A percentile compares a stretch with the other conserved stretches of the same genome.
Evolutionary conservation across 495 filamentous ascomycete genomes (phyloP).

Genomic region (Polyplosphaeria fusca): DNA sequence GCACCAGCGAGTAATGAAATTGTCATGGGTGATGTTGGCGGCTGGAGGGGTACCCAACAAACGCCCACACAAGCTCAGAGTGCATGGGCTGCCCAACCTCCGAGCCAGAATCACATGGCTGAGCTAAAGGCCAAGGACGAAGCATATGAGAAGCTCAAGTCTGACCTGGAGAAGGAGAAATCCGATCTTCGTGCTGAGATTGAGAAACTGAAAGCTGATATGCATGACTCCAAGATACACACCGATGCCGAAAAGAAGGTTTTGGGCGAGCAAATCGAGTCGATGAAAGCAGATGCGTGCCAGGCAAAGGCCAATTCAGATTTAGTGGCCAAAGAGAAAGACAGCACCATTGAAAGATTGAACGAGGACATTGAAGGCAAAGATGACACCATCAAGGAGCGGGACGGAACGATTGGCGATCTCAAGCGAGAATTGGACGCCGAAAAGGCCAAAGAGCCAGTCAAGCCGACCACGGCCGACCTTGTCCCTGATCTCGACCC

Average conservation of each 20-base stretch:
- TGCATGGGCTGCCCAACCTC: slow-evolving; percentile 9
- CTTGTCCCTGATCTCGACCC: slow-evolving; percentile 32
- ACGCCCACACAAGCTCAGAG: neutral
- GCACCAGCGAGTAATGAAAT: neutral
- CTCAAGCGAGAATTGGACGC: slow-evolving; percentile 12
- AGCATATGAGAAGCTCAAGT: slow-evolving; percentile 8
- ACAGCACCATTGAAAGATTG: slow-evolving; percentile 10
- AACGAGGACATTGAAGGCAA: slow-evolving; percentile 27
- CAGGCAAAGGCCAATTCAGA: slow-evolving; percentile 9
- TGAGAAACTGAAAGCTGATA: slow-evolving; percentile 1
- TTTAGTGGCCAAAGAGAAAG: slow-evolving; percentile 16
- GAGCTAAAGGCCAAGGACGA: slow-evolving; percentile 22
- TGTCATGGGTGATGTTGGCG: slow-evolving; percentile 24
- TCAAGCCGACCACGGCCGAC: slow-evolving; percentile 22
- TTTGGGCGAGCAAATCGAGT: slow-evolving; percentile 13
- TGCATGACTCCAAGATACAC: slow-evolving; percentile 4
- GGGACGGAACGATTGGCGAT: slow-evolving; percentile 12
- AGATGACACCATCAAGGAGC: slow-evolving; percentile 19
- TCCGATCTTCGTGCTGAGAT: slow-evolving; percentile 10
- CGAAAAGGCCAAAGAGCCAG: slow-evolving; percentile 18
- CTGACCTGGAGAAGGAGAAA: slow-evolving; percentile 14
- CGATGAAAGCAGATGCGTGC: slow-evolving; percentile 1
- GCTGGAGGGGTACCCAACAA: slow-evolving; percentile 19
- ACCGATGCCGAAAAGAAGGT: slow-evolving; percentile 3
- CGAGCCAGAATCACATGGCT: slow-evolving; percentile 3